phyloP scores from a whole-genome alignment of 306 rosid genomes.

The Oemleria cerasiformis region DNA sequence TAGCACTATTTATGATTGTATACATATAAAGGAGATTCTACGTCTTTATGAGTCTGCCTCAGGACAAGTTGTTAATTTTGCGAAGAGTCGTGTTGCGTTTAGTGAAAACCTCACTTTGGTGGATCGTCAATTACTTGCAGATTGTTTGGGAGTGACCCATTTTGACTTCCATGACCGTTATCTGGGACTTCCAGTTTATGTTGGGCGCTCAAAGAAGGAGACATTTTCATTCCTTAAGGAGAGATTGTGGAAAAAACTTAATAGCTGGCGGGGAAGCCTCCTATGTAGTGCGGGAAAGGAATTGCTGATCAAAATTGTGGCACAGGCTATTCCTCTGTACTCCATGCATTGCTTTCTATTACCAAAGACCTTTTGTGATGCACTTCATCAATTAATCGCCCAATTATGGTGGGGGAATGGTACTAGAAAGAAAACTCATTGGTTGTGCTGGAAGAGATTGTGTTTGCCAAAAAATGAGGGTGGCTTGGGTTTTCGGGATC shows the following conservation, averaged over 20 bases:
- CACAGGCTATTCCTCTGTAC: neutral
- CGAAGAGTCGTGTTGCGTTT: neutral
- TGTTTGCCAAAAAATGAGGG: neutral
- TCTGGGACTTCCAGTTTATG: neutral
- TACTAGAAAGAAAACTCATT: neutral
- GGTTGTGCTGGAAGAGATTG: neutral
- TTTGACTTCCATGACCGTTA: neutral
- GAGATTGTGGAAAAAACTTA: too few relatives aligned
- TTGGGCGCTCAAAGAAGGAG: neutral
- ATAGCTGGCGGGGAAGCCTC: neutral
- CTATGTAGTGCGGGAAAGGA: neutral
- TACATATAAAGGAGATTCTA: neutral
- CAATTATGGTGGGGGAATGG: neutral
- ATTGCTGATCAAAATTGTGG: neutral
- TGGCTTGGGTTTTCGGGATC: neutral
- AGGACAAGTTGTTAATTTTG: neutral
- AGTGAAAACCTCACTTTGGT: neutral
- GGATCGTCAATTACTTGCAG: neutral
- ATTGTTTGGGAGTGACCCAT: neutral
- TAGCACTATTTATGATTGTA: too few relatives aligned
- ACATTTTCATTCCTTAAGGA: too few relatives aligned
- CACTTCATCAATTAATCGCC: neutral
- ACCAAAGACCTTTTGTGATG: neutral
- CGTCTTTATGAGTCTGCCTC: neutral
- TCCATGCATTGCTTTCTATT: neutral